Percentiles rank a stretch among this genome's conserved stretches.
Evolutionary conservation across 768 basidiomycete genomes (phyloP).

Genomic region (Russula vinacea): DNA sequence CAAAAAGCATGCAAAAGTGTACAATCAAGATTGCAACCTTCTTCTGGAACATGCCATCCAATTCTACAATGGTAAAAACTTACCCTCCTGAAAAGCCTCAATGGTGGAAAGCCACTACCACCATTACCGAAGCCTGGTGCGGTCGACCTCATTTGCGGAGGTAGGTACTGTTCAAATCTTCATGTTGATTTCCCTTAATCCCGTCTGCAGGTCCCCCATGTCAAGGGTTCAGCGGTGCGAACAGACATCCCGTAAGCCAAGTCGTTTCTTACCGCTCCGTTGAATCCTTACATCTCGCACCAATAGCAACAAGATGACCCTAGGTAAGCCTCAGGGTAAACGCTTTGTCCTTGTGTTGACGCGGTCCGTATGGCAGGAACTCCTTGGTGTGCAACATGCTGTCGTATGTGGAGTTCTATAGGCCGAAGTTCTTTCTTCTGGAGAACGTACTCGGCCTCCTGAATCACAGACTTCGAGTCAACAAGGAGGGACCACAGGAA

Average conservation of each 20-base stretch:
- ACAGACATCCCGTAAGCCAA: conserved; percentile 52
- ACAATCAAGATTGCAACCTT: conserved; percentile 60
- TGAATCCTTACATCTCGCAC: conserved; percentile 3
- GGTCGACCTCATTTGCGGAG: conserved; percentile 72
- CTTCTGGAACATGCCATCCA: conserved; percentile 60
- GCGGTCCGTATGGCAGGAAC: conserved; percentile 41
- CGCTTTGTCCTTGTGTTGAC: neutral
- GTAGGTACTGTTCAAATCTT: conserved; percentile 39
- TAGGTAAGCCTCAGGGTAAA: conserved; percentile 40
- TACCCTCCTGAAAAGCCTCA: conserved; percentile 41
- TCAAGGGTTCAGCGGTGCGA: conserved; percentile 66
- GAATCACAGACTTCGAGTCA: conserved; percentile 46
- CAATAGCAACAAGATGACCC: conserved; percentile 56
- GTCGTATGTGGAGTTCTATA: conserved; percentile 62
- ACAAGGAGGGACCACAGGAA: conserved; percentile 35
- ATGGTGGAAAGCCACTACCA: conserved; percentile 40
- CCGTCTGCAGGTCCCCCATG: conserved; percentile 62
- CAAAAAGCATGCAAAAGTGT: conserved; percentile 57
- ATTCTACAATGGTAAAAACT: conserved; percentile 41
- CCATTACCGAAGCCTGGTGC: conserved; percentile 56
- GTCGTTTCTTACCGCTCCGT: neutral
- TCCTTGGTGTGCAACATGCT: conserved; percentile 69
- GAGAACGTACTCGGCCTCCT: conserved; percentile 72
- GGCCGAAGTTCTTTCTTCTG: conserved; percentile 60
- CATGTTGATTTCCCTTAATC: neutral